Evolutionary conservation across 805 yeast genomes (phyloP).

Genomic region (fission yeast (Schizosaccharomyces pombe)): DNA sequence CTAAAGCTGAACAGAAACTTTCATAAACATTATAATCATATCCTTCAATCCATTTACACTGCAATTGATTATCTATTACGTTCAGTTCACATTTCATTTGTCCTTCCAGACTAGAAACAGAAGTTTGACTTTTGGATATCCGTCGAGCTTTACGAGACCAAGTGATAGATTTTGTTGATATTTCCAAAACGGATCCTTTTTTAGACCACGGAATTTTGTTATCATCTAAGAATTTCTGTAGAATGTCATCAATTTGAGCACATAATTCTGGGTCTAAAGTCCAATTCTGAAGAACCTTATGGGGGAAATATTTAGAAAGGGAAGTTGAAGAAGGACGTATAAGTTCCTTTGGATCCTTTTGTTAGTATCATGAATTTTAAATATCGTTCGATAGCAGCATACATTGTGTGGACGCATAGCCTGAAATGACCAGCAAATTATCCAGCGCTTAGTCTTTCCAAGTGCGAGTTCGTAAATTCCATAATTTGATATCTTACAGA

Average conservation of each 20-base stretch:
- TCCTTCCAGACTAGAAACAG: background rate
- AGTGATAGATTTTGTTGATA: slow-evolving; percentile 1
- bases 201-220: background rate
- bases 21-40: background rate
- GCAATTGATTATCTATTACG: background rate
- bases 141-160: slow-evolving; percentile 1
- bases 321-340: background rate
- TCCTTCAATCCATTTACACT: background rate
- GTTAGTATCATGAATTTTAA: background rate
- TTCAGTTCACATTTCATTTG: background rate
- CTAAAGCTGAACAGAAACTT: background rate
- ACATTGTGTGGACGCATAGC: background rate
- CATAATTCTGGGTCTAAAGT: background rate
- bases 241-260: background rate
- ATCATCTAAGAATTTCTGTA: background rate
- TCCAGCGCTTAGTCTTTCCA: background rate
- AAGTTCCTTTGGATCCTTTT: background rate
- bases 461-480: background rate
- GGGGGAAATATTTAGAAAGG: background rate
- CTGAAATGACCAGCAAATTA: background rate
- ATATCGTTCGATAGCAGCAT: background rate
- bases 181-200: background rate
- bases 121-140: background rate
- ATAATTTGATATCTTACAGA: background rate
- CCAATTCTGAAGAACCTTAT: background rate